Percentiles rank a stretch among this genome's conserved stretches.
Evolutionary conservation across 1,284 basidiomycete genomes (phyloP).

Genomic region (Apiotrichum gamsii): DNA sequence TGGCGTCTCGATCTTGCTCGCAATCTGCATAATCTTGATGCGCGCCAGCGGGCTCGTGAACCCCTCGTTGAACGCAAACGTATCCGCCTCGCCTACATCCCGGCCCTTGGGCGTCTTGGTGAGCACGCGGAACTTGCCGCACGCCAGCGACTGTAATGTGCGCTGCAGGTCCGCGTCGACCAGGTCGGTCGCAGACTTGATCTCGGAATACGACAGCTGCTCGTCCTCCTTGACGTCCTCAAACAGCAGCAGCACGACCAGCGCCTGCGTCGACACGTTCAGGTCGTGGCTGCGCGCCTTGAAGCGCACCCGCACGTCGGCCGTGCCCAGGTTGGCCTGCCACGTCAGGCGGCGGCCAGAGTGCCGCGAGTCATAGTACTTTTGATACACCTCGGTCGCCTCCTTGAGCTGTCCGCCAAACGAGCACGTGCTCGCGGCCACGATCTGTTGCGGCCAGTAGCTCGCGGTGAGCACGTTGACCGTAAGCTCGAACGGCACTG

Average conservation of each 20-base stretch:
- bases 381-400: slow-evolving; percentile 71
- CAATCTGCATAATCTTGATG: slow-evolving; percentile 91
- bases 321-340: slow-evolving; percentile 88
- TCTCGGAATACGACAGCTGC: slow-evolving; percentile 51
- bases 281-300: slow-evolving; percentile 76
- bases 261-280: slow-evolving; percentile 84
- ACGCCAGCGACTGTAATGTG: slow-evolving; percentile 90
- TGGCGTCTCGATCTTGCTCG: slow-evolving; percentile 73
- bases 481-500: slow-evolving; percentile 66
- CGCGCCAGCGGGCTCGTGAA: slow-evolving; percentile 77
- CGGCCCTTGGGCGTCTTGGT: slow-evolving; percentile 84
- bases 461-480: slow-evolving; percentile 89
- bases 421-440: slow-evolving; percentile 56
- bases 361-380: slow-evolving; percentile 83
- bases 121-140: slow-evolving; percentile 91
- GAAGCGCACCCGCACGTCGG: slow-evolving; percentile 81
- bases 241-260: slow-evolving; percentile 85
- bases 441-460: slow-evolving; percentile 71
- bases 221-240: slow-evolving; percentile 65
- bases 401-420: slow-evolving; percentile 62
- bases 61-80: slow-evolving; percentile 79
- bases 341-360: slow-evolving; percentile 85
- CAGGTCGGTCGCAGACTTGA: slow-evolving; percentile 60
- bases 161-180: slow-evolving; percentile 75
- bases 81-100: slow-evolving; percentile 68